phyloP scores from a whole-genome alignment of 768 basidiomycete genomes.

The Atractiella rhizophila region DNA sequence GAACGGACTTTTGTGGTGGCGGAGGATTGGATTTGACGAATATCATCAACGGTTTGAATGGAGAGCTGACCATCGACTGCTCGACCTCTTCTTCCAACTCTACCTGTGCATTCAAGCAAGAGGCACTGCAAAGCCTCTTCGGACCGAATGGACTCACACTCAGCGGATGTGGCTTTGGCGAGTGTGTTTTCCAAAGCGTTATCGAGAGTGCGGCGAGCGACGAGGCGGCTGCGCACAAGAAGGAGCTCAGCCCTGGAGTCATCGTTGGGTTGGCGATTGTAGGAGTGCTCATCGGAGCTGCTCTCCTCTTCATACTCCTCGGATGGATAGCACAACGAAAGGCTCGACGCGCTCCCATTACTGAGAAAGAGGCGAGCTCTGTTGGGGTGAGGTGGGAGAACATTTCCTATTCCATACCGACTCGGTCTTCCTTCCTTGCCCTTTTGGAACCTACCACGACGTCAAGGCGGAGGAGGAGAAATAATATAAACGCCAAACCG shows the following conservation, averaged over 20 bases:
- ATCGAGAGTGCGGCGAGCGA: constrained; percentile 30
- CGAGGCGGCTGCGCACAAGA: constrained; percentile 11
- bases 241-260: constrained; percentile 43
- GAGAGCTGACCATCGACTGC: constrained; percentile 45
- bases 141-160: constrained; percentile 47
- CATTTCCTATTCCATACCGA: constrained; percentile 5
- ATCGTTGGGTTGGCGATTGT: constrained; percentile 75
- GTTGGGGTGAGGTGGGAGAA: constrained; percentile 2
- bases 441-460: background rate
- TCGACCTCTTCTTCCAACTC: constrained; percentile 26
- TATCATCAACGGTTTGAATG: constrained; percentile 40
- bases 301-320: constrained; percentile 35
- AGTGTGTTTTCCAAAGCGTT: constrained; percentile 59
- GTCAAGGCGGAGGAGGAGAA: background rate
- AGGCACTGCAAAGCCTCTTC: constrained; percentile 39
- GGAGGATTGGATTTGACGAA: constrained; percentile 11
- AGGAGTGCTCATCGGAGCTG: constrained; percentile 35
- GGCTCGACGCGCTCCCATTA: constrained; percentile 28
- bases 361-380: background rate
- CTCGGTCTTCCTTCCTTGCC: background rate
- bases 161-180: constrained; percentile 53
- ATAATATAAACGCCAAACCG: background rate
- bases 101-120: constrained; percentile 54
- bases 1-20: constrained; percentile 51
- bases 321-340: constrained; percentile 38